A percentile compares a stretch with the other conserved stretches of the same genome.
These are phyloP conservation scores for Sextonia rubra DNA, from an alignment of 164 flowering plant genomes.

Conservation along the genomic window DNA sequence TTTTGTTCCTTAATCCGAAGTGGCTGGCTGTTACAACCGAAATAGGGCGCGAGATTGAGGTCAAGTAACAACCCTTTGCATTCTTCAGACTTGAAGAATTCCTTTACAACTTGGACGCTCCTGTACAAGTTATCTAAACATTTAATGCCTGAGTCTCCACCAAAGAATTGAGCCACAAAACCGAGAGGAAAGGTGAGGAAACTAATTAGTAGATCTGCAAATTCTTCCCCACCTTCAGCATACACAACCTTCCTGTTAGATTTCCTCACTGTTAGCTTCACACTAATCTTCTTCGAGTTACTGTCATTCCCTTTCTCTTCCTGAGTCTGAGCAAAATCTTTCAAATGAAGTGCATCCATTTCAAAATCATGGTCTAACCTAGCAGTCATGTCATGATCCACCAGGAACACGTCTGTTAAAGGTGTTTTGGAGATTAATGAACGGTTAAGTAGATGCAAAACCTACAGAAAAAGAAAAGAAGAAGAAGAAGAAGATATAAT, in stretches of 20 bases:
- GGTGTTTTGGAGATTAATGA: not conserved
- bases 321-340: conserved; percentile 1
- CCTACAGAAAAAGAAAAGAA: not conserved
- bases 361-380: not conserved
- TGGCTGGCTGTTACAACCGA: not conserved
- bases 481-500: no score
- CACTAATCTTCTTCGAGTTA: not conserved
- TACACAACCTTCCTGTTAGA: not conserved
- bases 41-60: conserved; percentile 8
- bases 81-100: conserved; percentile 5
- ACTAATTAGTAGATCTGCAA: not conserved
- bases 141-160: not conserved
- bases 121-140: conserved; percentile 3
- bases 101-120: not conserved
- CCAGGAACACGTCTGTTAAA: not conserved
- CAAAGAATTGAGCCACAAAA: not conserved
- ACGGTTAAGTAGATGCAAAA: not conserved
- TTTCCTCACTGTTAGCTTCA: not conserved
- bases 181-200: conserved; percentile 2
- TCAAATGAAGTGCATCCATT: not conserved
- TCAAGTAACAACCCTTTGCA: conserved; percentile 5
- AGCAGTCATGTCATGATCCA: not conserved
- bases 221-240: not conserved
- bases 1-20: not conserved
- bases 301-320: not conserved